A percentile compares a stretch with the other conserved stretches of the same genome.
Conservation (phyloP, 306 rosid genomes). For the Vicia sativa region DNA sequence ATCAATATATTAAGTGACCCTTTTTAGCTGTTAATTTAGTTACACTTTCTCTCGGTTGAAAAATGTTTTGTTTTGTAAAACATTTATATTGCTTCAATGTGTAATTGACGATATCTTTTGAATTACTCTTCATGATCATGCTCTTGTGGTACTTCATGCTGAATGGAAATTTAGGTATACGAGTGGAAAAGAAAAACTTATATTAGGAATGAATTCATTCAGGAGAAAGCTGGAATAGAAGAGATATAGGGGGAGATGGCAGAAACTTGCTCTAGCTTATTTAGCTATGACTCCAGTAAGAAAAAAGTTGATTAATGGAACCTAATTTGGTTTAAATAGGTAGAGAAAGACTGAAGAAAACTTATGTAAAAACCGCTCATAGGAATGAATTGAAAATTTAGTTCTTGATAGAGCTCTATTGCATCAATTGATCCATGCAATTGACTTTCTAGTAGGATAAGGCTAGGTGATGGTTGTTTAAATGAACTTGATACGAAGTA, state of each 20-base stretch:
- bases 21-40: neutral
- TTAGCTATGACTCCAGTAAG: neutral
- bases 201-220: neutral
- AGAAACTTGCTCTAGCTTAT: neutral
- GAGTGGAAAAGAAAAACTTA: neutral
- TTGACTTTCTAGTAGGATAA: conserved; percentile 15
- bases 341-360: neutral
- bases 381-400: neutral
- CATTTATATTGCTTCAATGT: conserved; percentile 12
- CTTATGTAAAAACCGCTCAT: neutral
- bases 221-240: conserved; percentile 16
- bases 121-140: neutral
- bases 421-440: neutral
- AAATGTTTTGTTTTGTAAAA: neutral
- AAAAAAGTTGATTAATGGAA: neutral
- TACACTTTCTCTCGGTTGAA: neutral
- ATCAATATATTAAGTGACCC: conserved; percentile 2
- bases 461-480: neutral
- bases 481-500: neutral
- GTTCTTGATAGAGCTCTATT: conserved; percentile 7
- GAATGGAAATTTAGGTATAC: neutral
- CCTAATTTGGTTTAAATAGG: neutral
- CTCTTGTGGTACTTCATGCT: neutral
- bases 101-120: neutral
- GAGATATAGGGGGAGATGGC: conserved; percentile 4